Base-by-base conservation (phyloP, 1,284 basidiomycete genomes). In the Serendipita sp. region DNA sequence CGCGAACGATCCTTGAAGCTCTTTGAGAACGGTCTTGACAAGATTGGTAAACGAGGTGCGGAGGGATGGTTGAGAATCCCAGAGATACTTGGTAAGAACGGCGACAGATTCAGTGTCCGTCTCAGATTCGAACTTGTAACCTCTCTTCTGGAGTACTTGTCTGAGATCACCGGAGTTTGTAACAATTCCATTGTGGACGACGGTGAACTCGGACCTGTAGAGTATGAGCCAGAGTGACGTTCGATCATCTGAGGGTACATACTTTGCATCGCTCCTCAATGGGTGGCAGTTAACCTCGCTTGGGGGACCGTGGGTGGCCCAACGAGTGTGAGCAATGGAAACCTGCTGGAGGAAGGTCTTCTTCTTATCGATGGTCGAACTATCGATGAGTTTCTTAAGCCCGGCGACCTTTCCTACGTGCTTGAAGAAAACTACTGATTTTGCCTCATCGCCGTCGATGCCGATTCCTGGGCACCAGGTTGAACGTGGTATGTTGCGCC, bases 151-250 rank as follows among this genome's bases (percentile, higher is more conserved):
- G 65, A 99, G 83, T 62, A 99, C 93, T 69, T 91, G 83, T 69
- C 90, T 84, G 70, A 99, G 86, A 70, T 95, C 95, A 64, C 78
- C 76, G 70, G 80, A 86, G 80, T 98, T 98, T 75, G 96, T 99
- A 70, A 99, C 95, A 73, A 99, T 99, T 74, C 96, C 96, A 71
- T 99, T 99, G 82, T 99, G 96, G 49, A 99, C 94, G 69, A 99
- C 79, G 65, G 85, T 84, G 77, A 99, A 99, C 72, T 98, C 93
- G 67, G 78, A 78, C 62, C 67, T 62, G 47, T 15, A 30, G 50
- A n/a, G 49, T 60, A 43, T 44, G 15, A 60, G 32, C 41, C 58
- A 1, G 35, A 15, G 12, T 13, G 3, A 55, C 61, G 64, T 34
- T 26, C 4, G 53, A 30, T 29, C 15, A 58, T 30, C 15, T n/a